phyloP scores from a whole-genome alignment of 2,329 filamentous ascomycete genomes.

The Diplocarpon mali region DNA sequence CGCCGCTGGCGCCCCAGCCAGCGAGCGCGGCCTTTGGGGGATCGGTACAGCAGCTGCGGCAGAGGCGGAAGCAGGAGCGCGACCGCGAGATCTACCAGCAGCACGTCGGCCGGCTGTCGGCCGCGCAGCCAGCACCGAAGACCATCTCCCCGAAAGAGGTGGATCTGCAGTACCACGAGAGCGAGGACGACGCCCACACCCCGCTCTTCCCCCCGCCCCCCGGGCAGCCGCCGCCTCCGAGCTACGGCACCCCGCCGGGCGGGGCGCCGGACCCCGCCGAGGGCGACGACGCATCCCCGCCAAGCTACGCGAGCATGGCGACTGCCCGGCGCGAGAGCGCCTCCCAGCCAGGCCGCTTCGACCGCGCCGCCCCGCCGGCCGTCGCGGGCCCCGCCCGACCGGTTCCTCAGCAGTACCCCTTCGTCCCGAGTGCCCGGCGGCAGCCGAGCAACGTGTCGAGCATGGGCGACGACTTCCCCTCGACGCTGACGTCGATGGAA shows the following conservation, averaged over 20 bases:
- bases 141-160: slow-evolving; percentile 95
- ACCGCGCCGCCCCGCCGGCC: slow-evolving; percentile 33
- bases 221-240: slow-evolving; percentile 33
- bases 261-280: slow-evolving; percentile 23
- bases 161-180: slow-evolving; percentile 71
- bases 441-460: slow-evolving; percentile 22
- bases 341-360: slow-evolving; percentile 32
- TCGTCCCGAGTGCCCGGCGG: slow-evolving; percentile 20
- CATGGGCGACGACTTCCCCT: slow-evolving; percentile 23
- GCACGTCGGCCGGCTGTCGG: slow-evolving; percentile 29
- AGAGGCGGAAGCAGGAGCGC: slow-evolving; percentile 49
- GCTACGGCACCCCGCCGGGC: slow-evolving; percentile 20
- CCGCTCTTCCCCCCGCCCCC: slow-evolving; percentile 57
- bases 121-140: slow-evolving; percentile 47
- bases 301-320: slow-evolving; percentile 33
- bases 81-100: slow-evolving; percentile 36
- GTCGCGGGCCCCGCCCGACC: slow-evolving; percentile 21
- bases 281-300: slow-evolving; percentile 30
- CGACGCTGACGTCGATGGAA: slow-evolving; percentile 31
- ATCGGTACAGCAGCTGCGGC: slow-evolving; percentile 45
- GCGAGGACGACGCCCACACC: slow-evolving; percentile 57
- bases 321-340: slow-evolving; percentile 31
- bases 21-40: too few relatives aligned
- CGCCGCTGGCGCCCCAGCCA: slow-evolving; percentile 41
- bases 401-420: slow-evolving; percentile 27